Evolutionary conservation across 768 basidiomycete genomes (phyloP).

Genomic region (Trametes gibbosa): DNA sequence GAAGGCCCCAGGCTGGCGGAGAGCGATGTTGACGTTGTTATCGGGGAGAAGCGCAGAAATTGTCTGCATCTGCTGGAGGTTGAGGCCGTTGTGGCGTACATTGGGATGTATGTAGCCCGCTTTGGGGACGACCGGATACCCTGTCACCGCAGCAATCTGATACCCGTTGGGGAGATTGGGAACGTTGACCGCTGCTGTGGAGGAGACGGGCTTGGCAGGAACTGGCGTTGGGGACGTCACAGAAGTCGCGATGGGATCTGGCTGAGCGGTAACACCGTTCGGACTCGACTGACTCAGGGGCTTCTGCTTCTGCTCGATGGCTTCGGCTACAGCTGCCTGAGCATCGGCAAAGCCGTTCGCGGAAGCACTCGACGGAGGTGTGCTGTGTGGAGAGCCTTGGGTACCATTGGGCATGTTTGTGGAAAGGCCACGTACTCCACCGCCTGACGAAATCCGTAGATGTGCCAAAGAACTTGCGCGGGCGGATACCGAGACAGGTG

Average conservation of each 20-base stretch:
- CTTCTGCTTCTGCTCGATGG: slow-evolving; percentile 11
- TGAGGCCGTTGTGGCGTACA: slow-evolving; percentile 42
- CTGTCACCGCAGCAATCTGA: slow-evolving; percentile 27
- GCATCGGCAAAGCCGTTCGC: slow-evolving; percentile 16
- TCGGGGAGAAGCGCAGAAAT: slow-evolving; percentile 32
- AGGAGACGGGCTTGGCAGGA: slow-evolving; percentile 50
- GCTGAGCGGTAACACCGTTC: slow-evolving; percentile 22
- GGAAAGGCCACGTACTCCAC: slow-evolving; percentile 40
- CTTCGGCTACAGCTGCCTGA: slow-evolving; percentile 15
- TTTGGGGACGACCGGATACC: slow-evolving; percentile 44
- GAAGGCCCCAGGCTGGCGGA: slow-evolving; percentile 36
- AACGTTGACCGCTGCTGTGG: slow-evolving; percentile 34
- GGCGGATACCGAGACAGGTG: slow-evolving; percentile 57
- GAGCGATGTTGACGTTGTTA: slow-evolving; percentile 24
- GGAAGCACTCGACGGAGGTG: slow-evolving; percentile 12
- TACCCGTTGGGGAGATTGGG: slow-evolving; percentile 45
- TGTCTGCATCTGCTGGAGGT: slow-evolving; percentile 56
- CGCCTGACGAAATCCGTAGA: slow-evolving; percentile 60
- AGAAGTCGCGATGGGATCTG: slow-evolving; percentile 16
- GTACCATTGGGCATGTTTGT: neutral
- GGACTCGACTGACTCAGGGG: slow-evolving; percentile 11
- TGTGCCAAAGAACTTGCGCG: slow-evolving; percentile 52
- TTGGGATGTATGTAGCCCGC: slow-evolving; percentile 32
- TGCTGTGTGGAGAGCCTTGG: slow-evolving; percentile 7
- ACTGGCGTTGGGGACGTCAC: slow-evolving; percentile 34